Evolutionary conservation across 495 filamentous ascomycete species (phyloP).

Genomic region (Talaromyces liani): DNA sequence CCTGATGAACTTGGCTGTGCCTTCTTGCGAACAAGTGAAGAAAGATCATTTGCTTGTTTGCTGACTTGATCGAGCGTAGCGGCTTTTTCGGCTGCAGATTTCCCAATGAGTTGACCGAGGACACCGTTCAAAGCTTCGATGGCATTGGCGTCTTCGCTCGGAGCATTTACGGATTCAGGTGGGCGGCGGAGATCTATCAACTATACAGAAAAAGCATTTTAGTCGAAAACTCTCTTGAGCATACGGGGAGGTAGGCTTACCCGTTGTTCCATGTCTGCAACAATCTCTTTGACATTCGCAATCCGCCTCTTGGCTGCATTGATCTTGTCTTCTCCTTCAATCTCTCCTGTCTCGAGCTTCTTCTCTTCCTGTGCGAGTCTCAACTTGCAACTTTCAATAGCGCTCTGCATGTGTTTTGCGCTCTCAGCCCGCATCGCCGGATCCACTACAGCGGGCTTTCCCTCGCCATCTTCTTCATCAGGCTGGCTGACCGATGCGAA

Average conservation of each 20-base stretch:
- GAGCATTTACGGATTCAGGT: constrained; percentile 54
- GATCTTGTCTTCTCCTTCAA: constrained; percentile 35
- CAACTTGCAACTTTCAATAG: constrained; percentile 69
- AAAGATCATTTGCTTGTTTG: constrained; percentile 78
- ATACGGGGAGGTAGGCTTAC: constrained; percentile 36
- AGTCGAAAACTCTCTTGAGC: constrained; percentile 14
- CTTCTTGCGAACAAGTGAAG: constrained; percentile 72
- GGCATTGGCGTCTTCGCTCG: constrained; percentile 36
- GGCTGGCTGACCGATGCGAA: constrained; percentile 74
- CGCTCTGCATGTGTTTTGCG: constrained; percentile 67
- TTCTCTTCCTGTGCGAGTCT: constrained; percentile 70
- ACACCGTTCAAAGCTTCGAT: constrained; percentile 54
- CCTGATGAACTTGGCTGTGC: constrained; percentile 2
- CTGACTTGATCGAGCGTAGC: constrained; percentile 69
- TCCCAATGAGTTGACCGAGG: constrained; percentile 65
- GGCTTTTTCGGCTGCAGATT: constrained; percentile 52
- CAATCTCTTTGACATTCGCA: constrained; percentile 76
- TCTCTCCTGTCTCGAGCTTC: constrained; percentile 47
- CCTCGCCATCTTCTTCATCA: constrained; percentile 35
- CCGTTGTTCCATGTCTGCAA: constrained; percentile 79
- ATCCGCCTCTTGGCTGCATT: constrained; percentile 59
- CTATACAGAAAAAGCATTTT: constrained; percentile 27
- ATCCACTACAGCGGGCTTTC: constrained; percentile 43
- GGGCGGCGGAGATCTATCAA: constrained; percentile 70
- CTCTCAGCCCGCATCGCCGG: constrained; percentile 68